Evolutionary conservation across 139 green algal genomes (phyloP).

Genomic region (Desmodesmus armatus): DNA sequence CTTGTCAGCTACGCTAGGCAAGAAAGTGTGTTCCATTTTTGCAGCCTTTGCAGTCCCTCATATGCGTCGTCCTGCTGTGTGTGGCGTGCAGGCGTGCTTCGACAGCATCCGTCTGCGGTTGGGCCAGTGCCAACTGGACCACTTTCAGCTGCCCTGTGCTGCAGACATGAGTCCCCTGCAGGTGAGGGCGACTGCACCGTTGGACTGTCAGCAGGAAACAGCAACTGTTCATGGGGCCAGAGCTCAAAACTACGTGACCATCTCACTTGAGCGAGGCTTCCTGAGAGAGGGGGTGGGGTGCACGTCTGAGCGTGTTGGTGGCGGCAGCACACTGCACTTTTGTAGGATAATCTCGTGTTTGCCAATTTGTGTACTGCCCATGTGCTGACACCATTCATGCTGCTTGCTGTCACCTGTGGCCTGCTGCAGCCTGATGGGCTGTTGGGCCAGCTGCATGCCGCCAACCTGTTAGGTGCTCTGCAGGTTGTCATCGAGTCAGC

Average conservation of each 20-base stretch:
- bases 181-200: no score
- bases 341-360: background rate
- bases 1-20: no score
- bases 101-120: background rate
- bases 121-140: background rate
- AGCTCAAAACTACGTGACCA: no score
- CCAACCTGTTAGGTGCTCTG: slow-evolving; percentile 56
- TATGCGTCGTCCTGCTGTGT: no score
- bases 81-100: slow-evolving; percentile 35
- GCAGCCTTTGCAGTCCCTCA: no score
- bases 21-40: no score
- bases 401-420: background rate
- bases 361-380: background rate
- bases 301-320: background rate
- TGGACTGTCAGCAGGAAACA: no score
- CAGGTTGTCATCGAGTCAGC: slow-evolving; percentile 68
- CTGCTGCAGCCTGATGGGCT: slow-evolving; percentile 32
- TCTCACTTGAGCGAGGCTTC: no score
- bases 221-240: no score
- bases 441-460: slow-evolving; percentile 41
- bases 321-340: background rate
- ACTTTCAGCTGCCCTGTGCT: slow-evolving; percentile 7
- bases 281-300: no score
- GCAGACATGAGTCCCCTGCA: slow-evolving; percentile 25
- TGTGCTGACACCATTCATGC: background rate